Base-by-base conservation (phyloP, 2,329 filamentous ascomycete genomes). In the Alternaria alternata region DNA sequence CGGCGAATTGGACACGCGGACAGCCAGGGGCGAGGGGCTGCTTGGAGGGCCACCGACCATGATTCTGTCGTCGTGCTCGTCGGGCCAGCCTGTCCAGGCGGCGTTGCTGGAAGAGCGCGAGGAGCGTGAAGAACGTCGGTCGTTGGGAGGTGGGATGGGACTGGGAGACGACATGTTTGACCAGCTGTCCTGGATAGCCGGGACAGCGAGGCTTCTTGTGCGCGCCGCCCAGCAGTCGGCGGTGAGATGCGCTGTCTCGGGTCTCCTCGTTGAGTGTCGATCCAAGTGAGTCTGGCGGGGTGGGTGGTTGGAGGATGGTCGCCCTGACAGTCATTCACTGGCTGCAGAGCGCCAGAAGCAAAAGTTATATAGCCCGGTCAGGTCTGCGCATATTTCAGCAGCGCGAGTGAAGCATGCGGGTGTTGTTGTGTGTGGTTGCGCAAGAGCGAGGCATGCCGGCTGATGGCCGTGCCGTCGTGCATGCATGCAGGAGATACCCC, bases 31-130 rank as follows among this genome's bases (percentile, higher is more conserved):
- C 60, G 76, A 79, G 58, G 76, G 77, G 49, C 70, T 74, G 66
- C 62, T 68, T 39, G 77, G 77, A 71, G 76, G 76, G 62, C 74
- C 73, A 68, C 77, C 77, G 69, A 79, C 75, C 66, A 73, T 68
- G 28, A 65, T 57, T 62, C 60, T 54, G 60, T 65, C 61, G 44
- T 65, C 43, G 32, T 59, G 59, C 28, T 71, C 58, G 8, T 67
- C 60, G 59, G 69, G 51, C 61, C 67, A 69, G 24, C 59, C 60
- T 57, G 69, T 49, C 61, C 67, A 68, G 59, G 69, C 71, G 26
- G 68, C 70, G 54, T 63, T 72, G 71, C 69, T 75, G 7, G 75
- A 70, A 56, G 75, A 71, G 44, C 74, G 71, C 65, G 75, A 78
- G 62, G 67, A 74, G 44, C 75, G 71, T 62, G 75, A 78, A 59